Conservation (phyloP, 108 stramenopile species). For the Pseudonitzschia multiseries region DNA sequence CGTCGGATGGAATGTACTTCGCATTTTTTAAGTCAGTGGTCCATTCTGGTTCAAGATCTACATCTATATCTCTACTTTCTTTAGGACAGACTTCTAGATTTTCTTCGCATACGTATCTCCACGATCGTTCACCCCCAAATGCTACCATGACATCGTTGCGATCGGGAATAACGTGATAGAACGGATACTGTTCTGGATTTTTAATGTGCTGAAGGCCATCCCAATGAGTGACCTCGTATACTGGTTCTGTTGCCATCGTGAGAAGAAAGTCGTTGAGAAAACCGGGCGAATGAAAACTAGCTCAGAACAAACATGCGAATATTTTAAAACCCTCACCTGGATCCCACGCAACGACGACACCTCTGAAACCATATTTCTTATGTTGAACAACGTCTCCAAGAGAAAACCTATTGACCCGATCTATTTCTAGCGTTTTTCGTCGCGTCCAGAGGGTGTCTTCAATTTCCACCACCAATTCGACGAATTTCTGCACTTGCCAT, state of each 20-base stretch:
- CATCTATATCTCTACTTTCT: slow-evolving; percentile 40
- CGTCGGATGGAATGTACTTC: slow-evolving; percentile 44
- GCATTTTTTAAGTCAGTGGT: slow-evolving; percentile 30
- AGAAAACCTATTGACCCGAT: slow-evolving; percentile 42
- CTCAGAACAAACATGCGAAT: not conserved
- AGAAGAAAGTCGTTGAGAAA: not conserved
- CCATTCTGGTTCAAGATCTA: slow-evolving; percentile 69
- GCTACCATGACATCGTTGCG: slow-evolving; percentile 58
- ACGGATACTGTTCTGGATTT: slow-evolving; percentile 68
- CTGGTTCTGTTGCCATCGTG: slow-evolving; percentile 37
- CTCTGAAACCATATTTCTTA: slow-evolving; percentile 74
- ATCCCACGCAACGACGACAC: slow-evolving; percentile 78
- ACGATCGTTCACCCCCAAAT: slow-evolving; percentile 65
- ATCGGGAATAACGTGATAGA: slow-evolving; percentile 79
- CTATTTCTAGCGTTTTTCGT: slow-evolving; percentile 39
- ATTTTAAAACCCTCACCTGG: slow-evolving; percentile 6
- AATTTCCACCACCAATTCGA: slow-evolving; percentile 49
- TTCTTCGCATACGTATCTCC: slow-evolving; percentile 78
- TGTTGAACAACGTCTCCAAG: slow-evolving; percentile 73
- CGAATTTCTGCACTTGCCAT: slow-evolving; percentile 40
- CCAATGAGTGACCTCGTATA: slow-evolving; percentile 70
- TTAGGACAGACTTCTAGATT: slow-evolving; percentile 60
- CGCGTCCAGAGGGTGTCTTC: slow-evolving; percentile 52
- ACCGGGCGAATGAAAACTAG: not conserved
- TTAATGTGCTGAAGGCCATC: slow-evolving; percentile 69